Evolutionary conservation across 2,329 filamentous ascomycete species (phyloP).

Genomic region (Penicillium vulpinum): DNA sequence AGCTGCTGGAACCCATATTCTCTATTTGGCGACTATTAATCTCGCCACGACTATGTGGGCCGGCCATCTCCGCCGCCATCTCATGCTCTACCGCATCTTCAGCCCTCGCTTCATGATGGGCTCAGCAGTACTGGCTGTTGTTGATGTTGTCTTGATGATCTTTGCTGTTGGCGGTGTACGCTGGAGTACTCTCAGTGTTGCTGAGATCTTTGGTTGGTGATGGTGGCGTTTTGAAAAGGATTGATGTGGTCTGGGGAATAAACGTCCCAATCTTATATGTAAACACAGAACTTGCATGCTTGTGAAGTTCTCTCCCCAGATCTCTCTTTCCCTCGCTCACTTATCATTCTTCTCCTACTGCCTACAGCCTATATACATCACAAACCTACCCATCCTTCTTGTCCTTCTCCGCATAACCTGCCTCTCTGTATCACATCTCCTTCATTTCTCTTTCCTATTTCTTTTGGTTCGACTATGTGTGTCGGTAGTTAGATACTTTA

Average conservation of each 20-base stretch:
- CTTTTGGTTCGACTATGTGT: neutral
- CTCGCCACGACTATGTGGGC: conserved; percentile 89
- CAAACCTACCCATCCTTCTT: neutral
- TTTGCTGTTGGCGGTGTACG: conserved; percentile 73
- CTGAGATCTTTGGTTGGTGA: conserved; percentile 84
- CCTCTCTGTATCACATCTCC: neutral
- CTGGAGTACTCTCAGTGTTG: conserved; percentile 74
- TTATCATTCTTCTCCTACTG: neutral
- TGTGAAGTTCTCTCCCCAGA: neutral
- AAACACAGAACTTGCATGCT: neutral
- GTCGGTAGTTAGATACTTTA: neutral
- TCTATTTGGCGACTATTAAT: conserved; percentile 80
- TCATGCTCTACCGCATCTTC: conserved; percentile 97
- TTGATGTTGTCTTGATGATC: conserved; percentile 72
- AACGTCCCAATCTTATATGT: neutral
- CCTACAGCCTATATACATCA: neutral
- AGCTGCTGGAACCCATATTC: conserved; percentile 70
- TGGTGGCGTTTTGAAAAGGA: neutral
- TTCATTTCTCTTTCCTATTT: neutral
- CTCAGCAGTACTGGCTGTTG: conserved; percentile 67
- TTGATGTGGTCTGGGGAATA: neutral
- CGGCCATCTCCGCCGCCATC: conserved; percentile 79
- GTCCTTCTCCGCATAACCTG: neutral
- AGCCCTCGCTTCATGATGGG: conserved; percentile 87
- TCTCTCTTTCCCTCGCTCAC: neutral